These are phyloP conservation scores for Plasmodium malariae DNA, from an alignment of 169 alveolate species.

Conservation along the genomic window DNA sequence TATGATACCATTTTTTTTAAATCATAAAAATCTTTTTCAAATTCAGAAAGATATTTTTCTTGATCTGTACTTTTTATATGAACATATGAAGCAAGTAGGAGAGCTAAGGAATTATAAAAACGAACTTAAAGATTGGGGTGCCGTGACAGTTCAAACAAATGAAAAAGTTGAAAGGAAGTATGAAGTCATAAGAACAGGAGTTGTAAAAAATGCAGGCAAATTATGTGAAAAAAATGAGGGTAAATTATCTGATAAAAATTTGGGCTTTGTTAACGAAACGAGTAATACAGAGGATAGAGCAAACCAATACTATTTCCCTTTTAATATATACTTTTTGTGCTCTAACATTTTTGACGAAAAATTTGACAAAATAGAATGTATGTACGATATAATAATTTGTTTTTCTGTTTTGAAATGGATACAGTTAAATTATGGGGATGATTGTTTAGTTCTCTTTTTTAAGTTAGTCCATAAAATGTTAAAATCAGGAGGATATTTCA, in stretches of 20 bases:
- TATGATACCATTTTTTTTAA: slow-evolving; percentile 32
- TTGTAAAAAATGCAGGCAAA: not conserved
- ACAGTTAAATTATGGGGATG: slow-evolving; percentile 61
- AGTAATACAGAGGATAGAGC: not conserved
- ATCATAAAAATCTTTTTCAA: not conserved
- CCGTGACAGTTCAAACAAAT: not conserved
- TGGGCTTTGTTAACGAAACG: not conserved
- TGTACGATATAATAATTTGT: slow-evolving; percentile 54
- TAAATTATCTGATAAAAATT: not conserved
- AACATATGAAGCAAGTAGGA: not conserved
- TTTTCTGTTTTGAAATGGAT: slow-evolving; percentile 69
- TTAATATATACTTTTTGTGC: slow-evolving; percentile 55
- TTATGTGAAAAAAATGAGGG: not conserved
- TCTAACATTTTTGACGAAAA: slow-evolving; percentile 36
- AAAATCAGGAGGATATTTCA: slow-evolving; percentile 41
- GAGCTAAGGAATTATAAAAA: too few relatives aligned
- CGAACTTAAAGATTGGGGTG: not conserved
- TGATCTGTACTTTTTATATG: slow-evolving; percentile 26
- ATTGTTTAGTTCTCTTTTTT: slow-evolving; percentile 40
- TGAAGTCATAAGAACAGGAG: not conserved
- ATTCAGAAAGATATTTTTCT: slow-evolving; percentile 15
- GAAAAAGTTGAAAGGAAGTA: not conserved
- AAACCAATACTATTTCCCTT: slow-evolving; percentile 10
- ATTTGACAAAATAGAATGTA: slow-evolving; percentile 16
- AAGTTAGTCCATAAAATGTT: slow-evolving; percentile 32